phyloP scores from a whole-genome alignment of 345 rosid genomes.

The Hevea brasiliensis region DNA sequence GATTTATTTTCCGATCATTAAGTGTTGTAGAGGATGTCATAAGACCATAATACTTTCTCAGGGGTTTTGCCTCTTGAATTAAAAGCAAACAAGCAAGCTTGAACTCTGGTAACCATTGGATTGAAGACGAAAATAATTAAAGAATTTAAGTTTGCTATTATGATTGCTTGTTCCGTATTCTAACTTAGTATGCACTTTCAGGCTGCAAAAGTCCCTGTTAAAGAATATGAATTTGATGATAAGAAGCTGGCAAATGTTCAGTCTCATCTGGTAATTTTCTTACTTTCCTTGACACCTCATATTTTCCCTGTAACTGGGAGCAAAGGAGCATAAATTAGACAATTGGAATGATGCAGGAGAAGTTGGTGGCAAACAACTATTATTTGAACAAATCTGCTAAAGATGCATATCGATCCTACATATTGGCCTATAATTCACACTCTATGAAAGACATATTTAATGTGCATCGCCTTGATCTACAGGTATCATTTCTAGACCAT shows the following conservation, averaged over 20 bases:
- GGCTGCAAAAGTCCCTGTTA: constrained; percentile 93
- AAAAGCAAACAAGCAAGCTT: background rate
- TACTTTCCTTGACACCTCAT: background rate
- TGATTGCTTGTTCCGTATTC: background rate
- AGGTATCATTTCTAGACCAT: constrained; percentile 43
- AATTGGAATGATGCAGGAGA: constrained; percentile 60
- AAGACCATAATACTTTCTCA: background rate
- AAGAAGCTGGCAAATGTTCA: constrained; percentile 81
- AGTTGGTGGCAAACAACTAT: constrained; percentile 66
- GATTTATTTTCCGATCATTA: background rate
- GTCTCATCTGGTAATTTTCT: constrained; percentile 73
- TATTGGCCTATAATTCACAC: constrained; percentile 92
- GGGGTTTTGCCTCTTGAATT: background rate
- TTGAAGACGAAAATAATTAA: background rate
- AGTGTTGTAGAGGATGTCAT: background rate
- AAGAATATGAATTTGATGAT: constrained; percentile 80
- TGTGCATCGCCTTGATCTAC: constrained; percentile 88
- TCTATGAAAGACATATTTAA: constrained; percentile 90
- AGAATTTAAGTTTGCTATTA: background rate
- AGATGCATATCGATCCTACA: constrained; percentile 93
- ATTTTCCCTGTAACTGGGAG: constrained; percentile 1
- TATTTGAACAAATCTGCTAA: constrained; percentile 82
- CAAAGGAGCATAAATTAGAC: constrained; percentile 7
- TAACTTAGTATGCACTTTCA: constrained; percentile 19
- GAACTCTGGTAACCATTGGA: background rate